Evolutionary conservation across 2,329 filamentous ascomycete species (phyloP).

Genomic region (Penicillium concentricum): DNA sequence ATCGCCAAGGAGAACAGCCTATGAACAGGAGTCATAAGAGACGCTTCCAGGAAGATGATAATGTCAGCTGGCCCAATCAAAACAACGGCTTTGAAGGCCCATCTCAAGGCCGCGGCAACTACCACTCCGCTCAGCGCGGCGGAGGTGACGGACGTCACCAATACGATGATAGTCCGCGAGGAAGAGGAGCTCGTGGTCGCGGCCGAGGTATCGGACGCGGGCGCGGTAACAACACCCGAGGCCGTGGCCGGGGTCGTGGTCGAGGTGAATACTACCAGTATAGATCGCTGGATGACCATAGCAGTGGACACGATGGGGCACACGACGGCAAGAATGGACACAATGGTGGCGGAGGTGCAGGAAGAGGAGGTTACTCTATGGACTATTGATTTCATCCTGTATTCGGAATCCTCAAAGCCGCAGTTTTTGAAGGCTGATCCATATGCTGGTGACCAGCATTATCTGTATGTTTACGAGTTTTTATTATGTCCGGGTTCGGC

Average conservation of each 20-base stretch:
- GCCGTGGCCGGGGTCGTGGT: constrained; percentile 49
- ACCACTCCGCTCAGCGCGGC: constrained; percentile 29
- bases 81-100: constrained; percentile 25
- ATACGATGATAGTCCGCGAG: constrained; percentile 45
- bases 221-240: constrained; percentile 37
- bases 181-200: constrained; percentile 33
- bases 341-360: constrained; percentile 12
- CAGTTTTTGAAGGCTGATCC: background rate
- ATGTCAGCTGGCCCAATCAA: constrained; percentile 32
- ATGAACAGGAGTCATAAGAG: constrained; percentile 61
- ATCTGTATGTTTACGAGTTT: background rate
- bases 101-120: constrained; percentile 21
- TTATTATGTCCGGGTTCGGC: background rate
- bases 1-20: constrained; percentile 53
- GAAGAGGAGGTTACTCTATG: constrained; percentile 35
- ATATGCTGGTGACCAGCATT: background rate
- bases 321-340: constrained; percentile 31
- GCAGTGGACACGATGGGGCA: constrained; percentile 30
- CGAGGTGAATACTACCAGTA: constrained; percentile 57
- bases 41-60: constrained; percentile 57
- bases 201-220: constrained; percentile 42
- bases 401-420: background rate
- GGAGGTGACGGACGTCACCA: constrained; percentile 36
- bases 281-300: constrained; percentile 64
- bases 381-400: constrained; percentile 34